Conservation (phyloP, 2,329 filamentous ascomycete species). For the Cladosporium oxysporum region DNA sequence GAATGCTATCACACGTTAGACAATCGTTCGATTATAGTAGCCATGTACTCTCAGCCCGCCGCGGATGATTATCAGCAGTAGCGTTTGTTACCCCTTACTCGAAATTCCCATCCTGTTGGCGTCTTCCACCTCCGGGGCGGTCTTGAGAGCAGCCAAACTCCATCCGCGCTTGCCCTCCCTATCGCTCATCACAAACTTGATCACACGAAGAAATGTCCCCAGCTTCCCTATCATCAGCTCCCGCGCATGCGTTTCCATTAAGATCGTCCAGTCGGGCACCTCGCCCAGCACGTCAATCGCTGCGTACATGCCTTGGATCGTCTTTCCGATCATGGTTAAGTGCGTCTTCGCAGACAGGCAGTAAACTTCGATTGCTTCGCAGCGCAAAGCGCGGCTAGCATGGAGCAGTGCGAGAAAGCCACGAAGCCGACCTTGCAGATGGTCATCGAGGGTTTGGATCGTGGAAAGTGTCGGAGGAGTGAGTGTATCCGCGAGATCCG, state of each 20-base stretch:
- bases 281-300: not conserved
- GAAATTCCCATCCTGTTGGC: not conserved
- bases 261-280: too few species aligned
- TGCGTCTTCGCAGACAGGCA: not conserved
- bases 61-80: not conserved
- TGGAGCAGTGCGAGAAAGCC: not conserved
- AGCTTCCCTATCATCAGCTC: not conserved
- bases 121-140: not conserved
- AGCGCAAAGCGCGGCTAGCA: not conserved
- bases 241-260: not conserved
- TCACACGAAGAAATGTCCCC: not conserved
- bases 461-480: not conserved
- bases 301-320: not conserved
- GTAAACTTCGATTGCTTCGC: not conserved
- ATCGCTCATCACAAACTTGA: not conserved
- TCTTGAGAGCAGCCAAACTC: not conserved
- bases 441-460: not conserved
- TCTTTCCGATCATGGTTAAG: not conserved
- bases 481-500: not conserved
- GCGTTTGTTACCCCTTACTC: not conserved
- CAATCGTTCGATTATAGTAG: too few species aligned
- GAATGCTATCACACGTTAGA: too few species aligned
- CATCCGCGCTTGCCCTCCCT: not conserved
- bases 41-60: not conserved
- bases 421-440: not conserved